Base-by-base conservation (phyloP, 192 early-diverging fungal species). In the Paraglomus occultum region DNA sequence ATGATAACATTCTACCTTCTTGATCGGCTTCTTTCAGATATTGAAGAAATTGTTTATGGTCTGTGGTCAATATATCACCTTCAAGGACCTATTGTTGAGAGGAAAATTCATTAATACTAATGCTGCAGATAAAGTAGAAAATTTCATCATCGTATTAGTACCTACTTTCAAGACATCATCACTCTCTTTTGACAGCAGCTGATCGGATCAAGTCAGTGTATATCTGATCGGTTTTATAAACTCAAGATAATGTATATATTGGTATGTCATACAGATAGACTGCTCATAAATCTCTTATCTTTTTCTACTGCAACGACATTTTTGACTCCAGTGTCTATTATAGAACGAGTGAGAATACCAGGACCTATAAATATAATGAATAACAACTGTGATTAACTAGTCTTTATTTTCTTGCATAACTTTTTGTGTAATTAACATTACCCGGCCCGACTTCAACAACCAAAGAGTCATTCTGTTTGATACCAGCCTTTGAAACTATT, bases 401-500 rank as follows among this genome's bases (percentile, higher is more conserved):
- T 40, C 8, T 45, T 45, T 46, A 45, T 12, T 61, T 11, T 11
- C 8, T 58, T n/a, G 17, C 8, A 12, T 38, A 6, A 39, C 7
- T 45, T 22, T 40, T 45, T 22, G 22, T 39, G 8, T 58, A n/a
- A 23, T 17, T 22, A 2, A 51, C 42, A 1, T 49, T 71, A 84
- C 82, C 90, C 39, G 91, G 89, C 0, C 91, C 91, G 18, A 93
- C 90, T 70, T 93, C 91, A 14, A 93, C 82, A 14, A 89, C 85
- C 8, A 91, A 77, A 18, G 85, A 73, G 51, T 87, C 82, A 43
- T 80, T 64, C 7, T 73, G 61, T 40, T 81, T 81, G n/a, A 90
- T 77, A 15, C 78, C 76, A 7, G 91, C 87, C 15, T 80, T 76
- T 17, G 77, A 69, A 12, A 87, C 81, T 47, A 93, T 90, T 38